Evolutionary conservation across 352 stramenopile genomes (phyloP), one percentile per base, ranked within the genome.

Genomic region (Globisporangium cylindrosporum): DNA sequence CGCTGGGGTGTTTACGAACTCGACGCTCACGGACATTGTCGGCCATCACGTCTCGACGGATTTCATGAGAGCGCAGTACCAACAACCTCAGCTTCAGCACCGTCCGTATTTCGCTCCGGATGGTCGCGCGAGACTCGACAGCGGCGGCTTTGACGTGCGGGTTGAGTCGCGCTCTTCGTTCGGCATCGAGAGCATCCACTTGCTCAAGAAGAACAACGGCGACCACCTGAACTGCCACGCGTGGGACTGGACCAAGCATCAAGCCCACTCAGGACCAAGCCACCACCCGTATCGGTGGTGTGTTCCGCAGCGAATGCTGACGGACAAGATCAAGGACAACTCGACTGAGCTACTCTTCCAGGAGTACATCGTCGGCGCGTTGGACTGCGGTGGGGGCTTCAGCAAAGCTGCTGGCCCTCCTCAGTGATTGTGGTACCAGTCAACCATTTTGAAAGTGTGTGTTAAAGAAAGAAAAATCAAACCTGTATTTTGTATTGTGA

Each of bases 221-320:
- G 81, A 91, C 64, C 68, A 86, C 60, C 67, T 76, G 5, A 80
- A 90, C 49, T 68, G 73, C 22, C 76, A 82, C 57, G 81, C 76
- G 27, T 89, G 79, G 81, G 70, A 69, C 12, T 91, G 82, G 81
- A 73, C 24, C 53, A 69, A 49, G 41, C 7, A 14, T 4, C 36
- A 43, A 43, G 4, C 49, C 0, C 53, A 58, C 53, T 22, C 24
- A 9, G 18, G 15, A 34, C 24, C 24, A 22, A 36, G 20, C 53
- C 62, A 74, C 53, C 60, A 74, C n/a, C 72, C 51, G 1, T 25
- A 65, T 29, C 72, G 66, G 1, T 89, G 76, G 79, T 78, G 74
- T 59, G 38, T 90, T 1, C 76, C 81, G 0, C 67, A 83, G 4
- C 69, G 63, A 22, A 77, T 89, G 71, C 73, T 91, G 43, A 69